Conservation (phyloP, 2,329 filamentous ascomycete genomes). For the Chrysosporium keratinophilum region DNA sequence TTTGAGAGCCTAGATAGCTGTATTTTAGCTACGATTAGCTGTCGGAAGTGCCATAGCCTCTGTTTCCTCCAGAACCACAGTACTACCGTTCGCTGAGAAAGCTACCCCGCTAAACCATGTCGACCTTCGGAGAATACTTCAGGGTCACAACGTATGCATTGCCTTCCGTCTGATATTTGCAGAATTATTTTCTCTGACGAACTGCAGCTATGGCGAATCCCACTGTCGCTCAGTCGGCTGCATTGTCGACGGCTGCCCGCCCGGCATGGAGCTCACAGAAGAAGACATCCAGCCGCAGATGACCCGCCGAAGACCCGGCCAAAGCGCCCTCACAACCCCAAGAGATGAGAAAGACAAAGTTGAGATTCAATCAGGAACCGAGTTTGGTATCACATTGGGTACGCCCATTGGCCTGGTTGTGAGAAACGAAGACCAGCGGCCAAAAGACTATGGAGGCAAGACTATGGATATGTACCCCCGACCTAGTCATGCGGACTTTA, state of each 20-base stretch:
- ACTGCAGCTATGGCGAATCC: constrained; percentile 62
- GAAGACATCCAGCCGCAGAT: constrained; percentile 89
- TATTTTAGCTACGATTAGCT: not conserved
- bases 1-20: not conserved
- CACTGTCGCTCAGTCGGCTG: constrained; percentile 89
- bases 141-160: constrained; percentile 58
- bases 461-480: constrained; percentile 89
- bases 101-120: constrained; percentile 47
- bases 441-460: constrained; percentile 77
- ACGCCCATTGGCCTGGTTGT: constrained; percentile 84
- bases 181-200: constrained; percentile 14
- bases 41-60: not conserved
- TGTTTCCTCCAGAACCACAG: not conserved
- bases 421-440: constrained; percentile 83
- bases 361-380: constrained; percentile 84
- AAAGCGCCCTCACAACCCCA: constrained; percentile 81
- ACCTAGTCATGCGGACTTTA: constrained; percentile 91
- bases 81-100: not conserved
- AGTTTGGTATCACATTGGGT: constrained; percentile 79
- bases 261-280: constrained; percentile 75
- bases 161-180: constrained; percentile 15
- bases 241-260: constrained; percentile 87
- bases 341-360: constrained; percentile 87
- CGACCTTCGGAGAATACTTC: constrained; percentile 69
- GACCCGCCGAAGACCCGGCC: constrained; percentile 78